These are phyloP conservation scores for Strobilomyces confusus DNA, from an alignment of 768 basidiomycete species.

Conservation along the genomic window DNA sequence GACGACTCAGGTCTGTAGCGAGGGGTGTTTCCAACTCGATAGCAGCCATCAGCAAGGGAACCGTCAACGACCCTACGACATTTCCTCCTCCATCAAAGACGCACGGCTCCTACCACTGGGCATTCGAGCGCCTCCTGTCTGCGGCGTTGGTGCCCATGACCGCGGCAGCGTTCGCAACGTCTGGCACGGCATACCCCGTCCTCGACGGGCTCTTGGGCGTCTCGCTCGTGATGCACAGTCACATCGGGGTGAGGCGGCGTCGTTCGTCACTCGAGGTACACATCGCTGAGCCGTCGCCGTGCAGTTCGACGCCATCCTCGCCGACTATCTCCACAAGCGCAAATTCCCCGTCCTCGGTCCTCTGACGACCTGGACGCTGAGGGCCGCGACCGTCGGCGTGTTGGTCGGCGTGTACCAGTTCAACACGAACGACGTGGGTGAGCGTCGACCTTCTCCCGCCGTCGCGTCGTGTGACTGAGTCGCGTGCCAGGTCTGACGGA, in stretches of 20 bases:
- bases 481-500: too few species aligned
- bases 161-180: conserved; percentile 78
- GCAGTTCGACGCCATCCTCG: conserved; percentile 71
- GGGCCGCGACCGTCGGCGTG: conserved; percentile 72
- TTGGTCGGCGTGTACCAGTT: conserved; percentile 94
- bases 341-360: conserved; percentile 87
- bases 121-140: conserved; percentile 90
- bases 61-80: conserved; percentile 90
- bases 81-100: conserved; percentile 79
- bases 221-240: conserved; percentile 88
- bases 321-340: conserved; percentile 90
- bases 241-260: conserved; percentile 71
- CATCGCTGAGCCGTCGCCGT: background rate
- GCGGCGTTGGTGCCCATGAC: conserved; percentile 88
- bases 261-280: too few species aligned
- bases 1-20: conserved; percentile 27
- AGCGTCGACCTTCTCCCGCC: conserved; percentile 29
- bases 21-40: conserved; percentile 37
- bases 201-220: conserved; percentile 88
- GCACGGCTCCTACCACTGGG: conserved; percentile 89
- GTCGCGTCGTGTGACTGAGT: background rate
- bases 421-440: conserved; percentile 98
- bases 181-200: conserved; percentile 72
- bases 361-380: conserved; percentile 68
- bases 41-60: conserved; percentile 81